Base-by-base conservation (phyloP, 148 eudicot species). In the Polygonum aviculare region DNA sequence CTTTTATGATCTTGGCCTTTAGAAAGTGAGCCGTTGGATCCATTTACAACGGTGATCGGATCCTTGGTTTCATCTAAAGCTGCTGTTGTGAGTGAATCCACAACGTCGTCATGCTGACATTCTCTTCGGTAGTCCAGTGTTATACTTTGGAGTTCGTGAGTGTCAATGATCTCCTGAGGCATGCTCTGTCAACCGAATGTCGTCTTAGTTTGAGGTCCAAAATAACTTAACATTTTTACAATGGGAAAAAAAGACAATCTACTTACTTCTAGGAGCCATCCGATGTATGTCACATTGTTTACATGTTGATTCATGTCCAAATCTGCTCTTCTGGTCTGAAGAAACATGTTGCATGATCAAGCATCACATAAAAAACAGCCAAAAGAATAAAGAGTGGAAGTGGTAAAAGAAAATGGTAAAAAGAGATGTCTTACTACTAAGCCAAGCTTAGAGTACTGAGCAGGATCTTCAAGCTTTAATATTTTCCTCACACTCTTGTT, bases 241-340 rank as follows among this genome's bases (percentile, higher is more conserved):
- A 31, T 15, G 31, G n/a, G 0, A 0, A 41, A 59, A 35, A 21
- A 59, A 26, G 31, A 1, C 15, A 65, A 47, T 78, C 62, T 55
- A 88, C 92, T 44, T 78, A 92, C 97, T 96, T 94, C 97, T 31
- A 94, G 81, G 57, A 92, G 80, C 98, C 98, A 94, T 79, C 97
- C 98, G 40, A 94, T 89, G 76, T 94, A 94, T 72, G 98, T 82
- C 69, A 94, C 98, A 84, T 94, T 94, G 80, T 94, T 94, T 55
- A 94, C 98, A 85, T 94, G 98, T 79, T 87, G 91, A 82, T 94
- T 94, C 98, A 94, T 94, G 88, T 94, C 98, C 74, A 94, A 77
- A 82, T 94, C 98, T 86, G 88, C 93, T 90, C 97, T 87, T 84
- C 96, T 84, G 69, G 98, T 97, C 98, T 94, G 93, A 78, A 79